Evolutionary conservation across 306 rosid species (phyloP).

Genomic region (Neltuma alba): DNA sequence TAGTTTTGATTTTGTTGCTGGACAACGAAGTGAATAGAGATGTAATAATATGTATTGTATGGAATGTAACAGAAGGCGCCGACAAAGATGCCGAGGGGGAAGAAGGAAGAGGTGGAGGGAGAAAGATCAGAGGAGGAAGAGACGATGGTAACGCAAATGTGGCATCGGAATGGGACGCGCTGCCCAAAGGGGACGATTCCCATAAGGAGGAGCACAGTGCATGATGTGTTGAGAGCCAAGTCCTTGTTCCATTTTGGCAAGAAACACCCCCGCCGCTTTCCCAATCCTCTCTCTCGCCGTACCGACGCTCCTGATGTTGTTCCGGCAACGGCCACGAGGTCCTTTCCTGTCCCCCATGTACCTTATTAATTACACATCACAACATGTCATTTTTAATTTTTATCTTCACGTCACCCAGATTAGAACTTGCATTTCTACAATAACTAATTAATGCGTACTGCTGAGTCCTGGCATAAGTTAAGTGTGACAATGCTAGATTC

Average conservation of each 20-base stretch:
- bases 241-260: constrained; percentile 81
- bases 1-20: background rate
- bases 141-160: constrained; percentile 57
- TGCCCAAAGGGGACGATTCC: constrained; percentile 92
- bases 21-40: too few relatives aligned
- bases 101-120: constrained; percentile 17
- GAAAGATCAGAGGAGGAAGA: background rate
- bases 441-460: background rate
- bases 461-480: background rate
- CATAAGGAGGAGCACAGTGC: constrained; percentile 62
- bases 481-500: background rate
- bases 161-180: constrained; percentile 81
- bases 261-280: constrained; percentile 47
- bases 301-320: constrained; percentile 72
- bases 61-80: constrained; percentile 59
- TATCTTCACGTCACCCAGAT: background rate
- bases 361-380: background rate
- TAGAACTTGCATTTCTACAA: too few relatives aligned
- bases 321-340: constrained; percentile 93
- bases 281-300: constrained; percentile 25
- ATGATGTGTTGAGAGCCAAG: constrained; percentile 77
- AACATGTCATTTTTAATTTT: background rate
- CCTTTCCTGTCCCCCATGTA: background rate
- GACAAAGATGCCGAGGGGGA: constrained; percentile 54
- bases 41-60: background rate